Percentiles rank a stretch among this genome's conserved stretches.
Conservation (phyloP, 176 grass and related monocot species). For the Guadua angustifolia region DNA sequence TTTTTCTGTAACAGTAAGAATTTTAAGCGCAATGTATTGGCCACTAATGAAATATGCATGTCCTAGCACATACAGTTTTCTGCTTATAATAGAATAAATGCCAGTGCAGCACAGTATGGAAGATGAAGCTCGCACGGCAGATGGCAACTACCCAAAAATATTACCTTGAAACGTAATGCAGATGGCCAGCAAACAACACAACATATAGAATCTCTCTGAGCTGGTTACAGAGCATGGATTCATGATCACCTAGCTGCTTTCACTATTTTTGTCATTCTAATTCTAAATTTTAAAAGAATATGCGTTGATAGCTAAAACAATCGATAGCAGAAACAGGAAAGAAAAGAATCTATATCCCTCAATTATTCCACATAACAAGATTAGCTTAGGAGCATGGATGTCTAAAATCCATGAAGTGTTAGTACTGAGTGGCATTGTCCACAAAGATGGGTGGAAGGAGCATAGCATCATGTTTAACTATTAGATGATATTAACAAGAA, state of each 20-base stretch:
- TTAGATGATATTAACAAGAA: neutral
- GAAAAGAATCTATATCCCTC: slow-evolving; percentile 1
- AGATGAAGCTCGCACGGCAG: neutral
- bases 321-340: neutral
- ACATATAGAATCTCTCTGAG: neutral
- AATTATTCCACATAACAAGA: slow-evolving; percentile 12
- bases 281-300: slow-evolving; percentile 11
- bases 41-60: neutral
- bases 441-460: neutral
- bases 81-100: neutral
- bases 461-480: neutral
- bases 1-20: too few species aligned
- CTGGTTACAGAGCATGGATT: slow-evolving; percentile 20
- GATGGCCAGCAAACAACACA: neutral
- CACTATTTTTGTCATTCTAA: neutral
- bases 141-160: neutral
- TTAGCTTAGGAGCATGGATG: neutral
- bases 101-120: neutral
- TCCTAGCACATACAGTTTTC: neutral
- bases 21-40: neutral
- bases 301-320: neutral
- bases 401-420: neutral
- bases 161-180: slow-evolving; percentile 37
- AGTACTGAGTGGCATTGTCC: neutral
- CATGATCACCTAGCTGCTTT: slow-evolving; percentile 9